Conservation (phyloP, 2,329 filamentous ascomycete genomes). For the Chaetomium sp. region DNA sequence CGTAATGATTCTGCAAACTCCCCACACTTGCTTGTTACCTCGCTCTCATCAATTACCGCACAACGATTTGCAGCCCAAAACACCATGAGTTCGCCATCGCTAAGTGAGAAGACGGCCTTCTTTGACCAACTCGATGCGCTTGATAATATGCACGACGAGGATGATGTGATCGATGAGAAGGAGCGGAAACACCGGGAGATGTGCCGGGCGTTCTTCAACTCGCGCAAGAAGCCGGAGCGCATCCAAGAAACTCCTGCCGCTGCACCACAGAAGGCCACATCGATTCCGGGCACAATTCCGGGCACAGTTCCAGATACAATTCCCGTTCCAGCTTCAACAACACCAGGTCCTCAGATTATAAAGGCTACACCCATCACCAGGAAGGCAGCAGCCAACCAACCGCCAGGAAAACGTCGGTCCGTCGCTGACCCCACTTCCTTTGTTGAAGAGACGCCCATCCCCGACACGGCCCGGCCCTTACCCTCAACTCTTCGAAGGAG, state of each 20-base stretch:
- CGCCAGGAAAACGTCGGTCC: background rate
- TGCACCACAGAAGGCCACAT: constrained; percentile 10
- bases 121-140: constrained; percentile 38
- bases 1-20: background rate
- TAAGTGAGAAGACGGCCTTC: constrained; percentile 38
- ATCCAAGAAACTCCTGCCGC: background rate
- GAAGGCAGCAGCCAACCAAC: constrained; percentile 4
- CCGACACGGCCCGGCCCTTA: constrained; percentile 20
- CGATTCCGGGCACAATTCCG: background rate
- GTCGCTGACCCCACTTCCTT: constrained; percentile 19
- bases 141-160: constrained; percentile 22
- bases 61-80: background rate
- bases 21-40: background rate
- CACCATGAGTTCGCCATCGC: constrained; percentile 10
- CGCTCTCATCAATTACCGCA: background rate
- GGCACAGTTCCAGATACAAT: background rate
- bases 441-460: constrained; percentile 29
- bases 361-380: constrained; percentile 19
- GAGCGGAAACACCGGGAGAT: constrained; percentile 33
- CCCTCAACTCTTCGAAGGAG: constrained; percentile 23
- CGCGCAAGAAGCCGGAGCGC: constrained; percentile 2
- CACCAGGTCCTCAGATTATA: constrained; percentile 15
- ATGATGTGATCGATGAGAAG: constrained; percentile 28
- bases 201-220: constrained; percentile 24
- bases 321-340: constrained; percentile 9